Base-by-base conservation (phyloP, 148 eudicot species). In the Amaranthus palmeri region DNA sequence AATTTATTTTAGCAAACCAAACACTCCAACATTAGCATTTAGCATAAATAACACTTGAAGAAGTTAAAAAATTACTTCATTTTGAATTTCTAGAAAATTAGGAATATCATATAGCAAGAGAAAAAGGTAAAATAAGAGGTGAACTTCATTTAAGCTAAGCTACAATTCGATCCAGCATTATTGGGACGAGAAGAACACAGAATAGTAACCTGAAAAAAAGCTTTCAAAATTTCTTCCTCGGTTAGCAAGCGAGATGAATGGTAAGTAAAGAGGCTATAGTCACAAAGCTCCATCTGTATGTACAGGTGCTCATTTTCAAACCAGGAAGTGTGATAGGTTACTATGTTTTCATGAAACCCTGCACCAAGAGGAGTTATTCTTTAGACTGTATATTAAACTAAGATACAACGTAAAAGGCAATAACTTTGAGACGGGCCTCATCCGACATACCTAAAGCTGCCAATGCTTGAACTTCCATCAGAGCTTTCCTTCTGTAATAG, bases 401-500 rank as follows among this genome's bases (percentile, higher is more conserved):
- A n/a, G 1, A 9, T 4, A 52, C 10, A 40, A 11, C 50, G 15
- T 17, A 44, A 60, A 11, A 49, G 44, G 14, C 47, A 46, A 52
- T 54, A 47, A 13, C 61, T 15, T 41, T 6, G 1, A n/a, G 40
- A 50, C 12, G 10, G 46, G 47, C n/a, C 12, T 41, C 40, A 4
- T 46, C 65, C 10, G 47, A 72, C 86, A 73, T 66, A 92, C 97
- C 96, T 85, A 92, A 56, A 72, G 97, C 91, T 17, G 87, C 90
- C 73, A 90, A 76, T 63, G 97, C 89, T 76, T 92, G 97, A 75
- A 92, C 97, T 84, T 92, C 97, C 97, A 88, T 86, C 80, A 92
- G 79, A 77, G 97, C 98, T 79, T 93, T 88, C 76, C 86, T 85
- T 89, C 98, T 93, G 85, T 75, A 79, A 56, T 56, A 46, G 65